These are phyloP conservation scores for Prunus mira DNA, from an alignment of 306 rosid genomes.

Conservation along the genomic window DNA sequence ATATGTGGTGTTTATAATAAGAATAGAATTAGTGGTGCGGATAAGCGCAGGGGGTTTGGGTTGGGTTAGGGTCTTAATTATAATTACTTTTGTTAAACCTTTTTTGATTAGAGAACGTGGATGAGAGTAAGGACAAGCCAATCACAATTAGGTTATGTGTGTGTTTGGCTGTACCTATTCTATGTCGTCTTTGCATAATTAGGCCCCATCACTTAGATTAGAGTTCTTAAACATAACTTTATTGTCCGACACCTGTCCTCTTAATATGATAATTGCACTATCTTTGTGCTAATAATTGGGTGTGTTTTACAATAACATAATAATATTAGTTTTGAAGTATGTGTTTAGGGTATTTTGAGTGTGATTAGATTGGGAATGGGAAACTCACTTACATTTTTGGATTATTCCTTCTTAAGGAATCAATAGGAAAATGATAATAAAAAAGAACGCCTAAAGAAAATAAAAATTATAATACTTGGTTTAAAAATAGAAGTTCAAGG, in stretches of 20 bases:
- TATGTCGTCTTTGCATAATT: slow-evolving; percentile 18
- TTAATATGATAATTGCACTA: background rate
- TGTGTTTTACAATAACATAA: slow-evolving; percentile 3
- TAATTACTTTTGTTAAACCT: slow-evolving; percentile 3
- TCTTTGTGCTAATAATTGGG: slow-evolving; percentile 7
- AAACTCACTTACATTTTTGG: no score
- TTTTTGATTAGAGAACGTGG: slow-evolving; percentile 27
- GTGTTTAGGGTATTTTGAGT: no score
- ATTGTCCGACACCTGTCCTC: slow-evolving; percentile 34
- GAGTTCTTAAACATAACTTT: slow-evolving; percentile 25
- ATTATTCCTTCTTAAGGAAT: no score
- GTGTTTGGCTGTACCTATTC: slow-evolving; percentile 31
- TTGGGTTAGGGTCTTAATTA: background rate
- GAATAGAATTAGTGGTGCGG: slow-evolving; percentile 25
- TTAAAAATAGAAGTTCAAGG: background rate
- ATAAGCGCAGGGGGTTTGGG: slow-evolving; percentile 19
- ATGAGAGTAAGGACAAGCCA: slow-evolving; percentile 47
- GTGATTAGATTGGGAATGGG: no score
- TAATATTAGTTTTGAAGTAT: no score
- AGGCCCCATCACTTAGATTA: slow-evolving; percentile 6
- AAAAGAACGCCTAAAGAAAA: no score
- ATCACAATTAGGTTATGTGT: slow-evolving; percentile 44
- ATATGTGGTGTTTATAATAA: background rate
- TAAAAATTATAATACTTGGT: no score
- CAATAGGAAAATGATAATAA: no score